These are phyloP conservation scores for Cladosporium cucumerinum DNA, from an alignment of 2,329 filamentous ascomycete genomes.

Conservation along the genomic window DNA sequence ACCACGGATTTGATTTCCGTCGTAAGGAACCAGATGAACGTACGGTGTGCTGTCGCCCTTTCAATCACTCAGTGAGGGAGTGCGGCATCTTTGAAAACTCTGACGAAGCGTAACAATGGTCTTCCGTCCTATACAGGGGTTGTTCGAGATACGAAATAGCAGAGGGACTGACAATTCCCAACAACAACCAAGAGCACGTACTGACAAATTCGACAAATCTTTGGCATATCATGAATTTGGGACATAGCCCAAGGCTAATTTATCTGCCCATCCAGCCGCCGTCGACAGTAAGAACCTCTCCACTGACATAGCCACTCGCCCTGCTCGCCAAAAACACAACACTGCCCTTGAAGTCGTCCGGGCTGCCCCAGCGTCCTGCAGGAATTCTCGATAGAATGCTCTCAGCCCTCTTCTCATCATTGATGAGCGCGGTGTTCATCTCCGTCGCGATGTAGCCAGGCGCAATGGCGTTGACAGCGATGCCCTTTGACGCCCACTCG, in stretches of 20 bases:
- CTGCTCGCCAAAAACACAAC: constrained; percentile 72
- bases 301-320: constrained; percentile 74
- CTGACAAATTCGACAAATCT: neutral
- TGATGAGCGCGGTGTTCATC: constrained; percentile 79
- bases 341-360: constrained; percentile 82
- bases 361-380: constrained; percentile 74
- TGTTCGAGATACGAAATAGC: neutral
- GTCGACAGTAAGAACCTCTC: constrained; percentile 77
- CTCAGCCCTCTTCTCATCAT: constrained; percentile 63
- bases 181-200: neutral
- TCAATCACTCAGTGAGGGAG: neutral
- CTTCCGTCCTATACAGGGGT: neutral
- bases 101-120: neutral
- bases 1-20: neutral
- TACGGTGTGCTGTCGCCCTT: neutral
- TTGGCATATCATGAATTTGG: neutral
- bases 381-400: constrained; percentile 78
- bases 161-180: neutral
- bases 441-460: constrained; percentile 85
- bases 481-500: constrained; percentile 72
- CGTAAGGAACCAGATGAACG: no score
- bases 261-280: constrained; percentile 57
- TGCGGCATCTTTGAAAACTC: neutral
- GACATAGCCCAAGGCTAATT: neutral
- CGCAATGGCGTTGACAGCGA: constrained; percentile 81